A percentile compares a stretch with the other conserved stretches of the same genome.
Conservation (phyloP, 345 rosid genomes). For the Chamaenerion angustifolium region DNA sequence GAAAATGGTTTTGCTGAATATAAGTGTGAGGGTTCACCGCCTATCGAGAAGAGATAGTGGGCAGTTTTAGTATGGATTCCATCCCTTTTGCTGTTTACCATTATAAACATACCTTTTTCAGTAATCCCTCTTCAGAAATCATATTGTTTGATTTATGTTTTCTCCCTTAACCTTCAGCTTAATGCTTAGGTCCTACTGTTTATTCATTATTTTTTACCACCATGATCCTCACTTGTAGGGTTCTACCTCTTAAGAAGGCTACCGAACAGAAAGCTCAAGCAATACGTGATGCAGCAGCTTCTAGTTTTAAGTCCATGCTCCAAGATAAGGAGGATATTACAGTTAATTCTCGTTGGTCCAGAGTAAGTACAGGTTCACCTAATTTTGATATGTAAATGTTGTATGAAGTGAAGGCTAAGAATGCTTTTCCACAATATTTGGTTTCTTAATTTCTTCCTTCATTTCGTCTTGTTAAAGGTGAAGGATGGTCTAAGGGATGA, state of each 20-base stretch:
- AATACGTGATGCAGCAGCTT: slow-evolving; percentile 48
- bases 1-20: no score
- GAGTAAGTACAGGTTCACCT: slow-evolving; percentile 29
- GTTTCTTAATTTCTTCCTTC: background rate
- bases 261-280: slow-evolving; percentile 72
- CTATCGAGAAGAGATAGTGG: no score
- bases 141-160: slow-evolving; percentile 4
- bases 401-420: no score
- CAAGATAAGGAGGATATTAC: slow-evolving; percentile 56
- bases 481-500: slow-evolving; percentile 80
- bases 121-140: no score
- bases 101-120: no score
- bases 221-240: slow-evolving; percentile 31
- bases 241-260: slow-evolving; percentile 56
- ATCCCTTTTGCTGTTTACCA: no score
- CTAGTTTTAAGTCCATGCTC: slow-evolving; percentile 76
- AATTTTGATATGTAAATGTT: no score
- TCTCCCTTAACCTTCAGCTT: slow-evolving; percentile 13
- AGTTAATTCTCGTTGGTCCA: slow-evolving; percentile 69
- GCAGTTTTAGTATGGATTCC: no score
- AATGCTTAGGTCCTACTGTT: background rate
- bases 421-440: background rate
- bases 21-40: no score
- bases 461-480: slow-evolving; percentile 33
- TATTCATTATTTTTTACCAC: background rate